These are phyloP conservation scores for Penicillium thymicola DNA, from an alignment of 2,329 filamentous ascomycete genomes.

Conservation along the genomic window DNA sequence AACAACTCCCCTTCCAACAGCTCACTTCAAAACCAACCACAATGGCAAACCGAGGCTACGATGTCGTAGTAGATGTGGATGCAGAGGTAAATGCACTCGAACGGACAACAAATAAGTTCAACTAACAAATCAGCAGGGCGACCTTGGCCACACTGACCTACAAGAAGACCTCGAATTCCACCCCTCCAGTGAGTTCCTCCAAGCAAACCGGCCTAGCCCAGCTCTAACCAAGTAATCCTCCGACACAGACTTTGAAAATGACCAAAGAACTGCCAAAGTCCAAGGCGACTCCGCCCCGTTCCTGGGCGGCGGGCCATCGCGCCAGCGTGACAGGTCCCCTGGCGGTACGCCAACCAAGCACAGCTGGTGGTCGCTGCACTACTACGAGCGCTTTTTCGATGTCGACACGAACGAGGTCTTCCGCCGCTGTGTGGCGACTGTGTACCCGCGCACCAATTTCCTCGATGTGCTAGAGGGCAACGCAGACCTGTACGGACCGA, in stretches of 20 bases:
- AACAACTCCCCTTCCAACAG: slow-evolving; percentile 21
- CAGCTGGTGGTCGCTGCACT: slow-evolving; percentile 86
- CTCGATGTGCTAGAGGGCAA: slow-evolving; percentile 96
- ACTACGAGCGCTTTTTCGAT: slow-evolving; percentile 98
- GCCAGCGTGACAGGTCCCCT: slow-evolving; percentile 38
- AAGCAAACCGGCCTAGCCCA: background rate
- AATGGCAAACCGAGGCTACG: slow-evolving; percentile 86
- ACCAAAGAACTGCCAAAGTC: slow-evolving; percentile 50
- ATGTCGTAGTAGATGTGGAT: slow-evolving; percentile 96
- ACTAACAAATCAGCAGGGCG: slow-evolving; percentile 60
- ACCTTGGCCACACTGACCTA: slow-evolving; percentile 95
- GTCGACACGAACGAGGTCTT: slow-evolving; percentile 91
- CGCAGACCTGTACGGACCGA: slow-evolving; percentile 91
- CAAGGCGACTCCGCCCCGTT: slow-evolving; percentile 52
- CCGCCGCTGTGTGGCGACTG: slow-evolving; percentile 78
- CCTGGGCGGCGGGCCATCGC: slow-evolving; percentile 42
- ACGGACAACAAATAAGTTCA: background rate
- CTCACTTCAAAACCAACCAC: slow-evolving; percentile 28
- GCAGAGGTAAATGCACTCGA: slow-evolving; percentile 67
- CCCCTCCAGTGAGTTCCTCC: slow-evolving; percentile 63
- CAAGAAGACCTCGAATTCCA: slow-evolving; percentile 99
- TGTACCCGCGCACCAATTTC: slow-evolving; percentile 91
- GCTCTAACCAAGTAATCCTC: background rate
- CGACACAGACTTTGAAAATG: slow-evolving; percentile 63
- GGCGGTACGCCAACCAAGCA: slow-evolving; percentile 63